Percentiles rank a stretch among this genome's conserved stretches.
These are phyloP conservation scores for Eucalyptus sp. DNA, from an alignment of 345 rosid species.

Conservation along the genomic window DNA sequence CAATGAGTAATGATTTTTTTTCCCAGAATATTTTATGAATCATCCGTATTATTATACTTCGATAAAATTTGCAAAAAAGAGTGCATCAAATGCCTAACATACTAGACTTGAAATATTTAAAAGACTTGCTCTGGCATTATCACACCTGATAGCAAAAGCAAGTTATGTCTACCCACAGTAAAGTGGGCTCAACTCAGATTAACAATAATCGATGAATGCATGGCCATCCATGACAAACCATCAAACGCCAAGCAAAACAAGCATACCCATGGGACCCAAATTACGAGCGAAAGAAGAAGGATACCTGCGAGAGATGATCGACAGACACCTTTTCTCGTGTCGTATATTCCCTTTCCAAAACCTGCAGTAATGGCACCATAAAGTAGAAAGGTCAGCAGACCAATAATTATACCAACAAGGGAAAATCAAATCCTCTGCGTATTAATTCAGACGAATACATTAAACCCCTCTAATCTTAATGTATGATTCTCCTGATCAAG, in stretches of 20 bases:
- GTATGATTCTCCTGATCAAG: not conserved
- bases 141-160: not conserved
- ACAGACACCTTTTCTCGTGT: conserved; percentile 28
- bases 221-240: not conserved
- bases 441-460: not conserved
- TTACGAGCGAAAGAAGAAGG: not conserved
- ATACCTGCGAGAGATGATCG: conserved; percentile 69
- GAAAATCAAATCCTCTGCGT: not conserved
- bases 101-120: not conserved
- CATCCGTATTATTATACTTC: not conserved
- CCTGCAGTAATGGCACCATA: conserved; percentile 24
- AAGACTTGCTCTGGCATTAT: not conserved
- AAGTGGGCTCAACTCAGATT: not conserved
- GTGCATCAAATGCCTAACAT: not conserved
- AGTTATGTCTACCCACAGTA: not conserved
- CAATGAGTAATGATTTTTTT: not conserved
- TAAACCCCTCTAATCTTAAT: not conserved
- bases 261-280: not conserved
- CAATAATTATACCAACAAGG: not conserved
- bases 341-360: conserved; percentile 46
- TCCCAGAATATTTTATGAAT: not conserved
- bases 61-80: not conserved
- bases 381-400: not conserved
- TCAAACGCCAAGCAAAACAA: not conserved
- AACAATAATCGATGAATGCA: not conserved